These are phyloP conservation scores for Durotheca rogersii DNA, from an alignment of 495 filamentous ascomycete genomes.

Conservation along the genomic window DNA sequence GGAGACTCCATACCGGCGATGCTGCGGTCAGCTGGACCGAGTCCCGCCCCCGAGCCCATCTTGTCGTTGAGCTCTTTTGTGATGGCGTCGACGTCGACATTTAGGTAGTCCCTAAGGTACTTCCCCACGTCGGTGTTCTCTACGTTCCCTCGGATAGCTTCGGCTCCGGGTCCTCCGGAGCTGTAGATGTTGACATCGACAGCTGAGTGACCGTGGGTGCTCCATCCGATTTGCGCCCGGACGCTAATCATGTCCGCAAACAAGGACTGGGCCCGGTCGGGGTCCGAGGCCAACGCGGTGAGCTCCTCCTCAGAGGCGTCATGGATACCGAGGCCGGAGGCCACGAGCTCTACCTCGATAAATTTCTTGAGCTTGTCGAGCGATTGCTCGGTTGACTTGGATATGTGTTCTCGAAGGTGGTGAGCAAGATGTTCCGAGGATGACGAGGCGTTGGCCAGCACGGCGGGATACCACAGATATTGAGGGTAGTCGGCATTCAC, in stretches of 20 bases:
- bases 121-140: conserved; percentile 92
- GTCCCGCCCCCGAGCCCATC: conserved; percentile 28
- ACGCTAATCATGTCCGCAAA: conserved; percentile 85
- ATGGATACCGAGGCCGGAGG: conserved; percentile 68
- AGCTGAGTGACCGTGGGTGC: conserved; percentile 82
- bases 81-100: conserved; percentile 71
- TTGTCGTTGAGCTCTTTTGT: conserved; percentile 72
- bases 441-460: conserved; percentile 77
- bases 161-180: conserved; percentile 52
- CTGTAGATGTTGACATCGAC: conserved; percentile 93
- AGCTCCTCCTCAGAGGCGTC: conserved; percentile 76
- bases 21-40: conserved; percentile 1
- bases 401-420: conserved; percentile 60
- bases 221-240: conserved; percentile 89
- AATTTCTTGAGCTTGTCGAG: conserved; percentile 53
- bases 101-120: conserved; percentile 77
- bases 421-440: conserved; percentile 68
- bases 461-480: conserved; percentile 84
- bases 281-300: conserved; percentile 57
- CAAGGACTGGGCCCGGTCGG: conserved; percentile 52
- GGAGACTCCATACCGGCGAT: neutral
- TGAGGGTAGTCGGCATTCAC: conserved; percentile 43
- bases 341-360: conserved; percentile 61
- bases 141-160: conserved; percentile 72
- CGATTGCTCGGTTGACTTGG: conserved; percentile 28